Evolutionary conservation across 23 red algal species (phyloP).

Genomic region (Pyropia yezoensis): DNA sequence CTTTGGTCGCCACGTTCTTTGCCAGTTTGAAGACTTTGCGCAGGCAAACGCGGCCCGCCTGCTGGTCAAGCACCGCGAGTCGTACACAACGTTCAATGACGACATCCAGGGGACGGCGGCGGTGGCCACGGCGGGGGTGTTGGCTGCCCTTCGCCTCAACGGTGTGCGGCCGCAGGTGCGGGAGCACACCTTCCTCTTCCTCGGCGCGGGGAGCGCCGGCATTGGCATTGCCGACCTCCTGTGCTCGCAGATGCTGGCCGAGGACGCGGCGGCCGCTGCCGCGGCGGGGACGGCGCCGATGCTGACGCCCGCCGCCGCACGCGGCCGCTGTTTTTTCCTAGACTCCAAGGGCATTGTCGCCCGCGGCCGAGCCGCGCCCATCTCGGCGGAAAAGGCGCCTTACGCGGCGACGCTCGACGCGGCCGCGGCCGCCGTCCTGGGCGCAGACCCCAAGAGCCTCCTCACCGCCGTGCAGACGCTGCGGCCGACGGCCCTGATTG

Average conservation of each 20-base stretch:
- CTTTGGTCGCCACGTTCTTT: conserved; percentile 52
- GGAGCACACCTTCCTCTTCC: conserved; percentile 74
- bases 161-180: conserved; percentile 34
- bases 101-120: conserved; percentile 96
- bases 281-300: neutral
- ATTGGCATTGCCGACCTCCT: conserved; percentile 84
- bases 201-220: conserved; percentile 85
- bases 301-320: neutral
- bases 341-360: conserved; percentile 76
- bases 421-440: conserved; percentile 3
- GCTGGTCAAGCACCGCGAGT: conserved; percentile 45
- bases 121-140: conserved; percentile 72
- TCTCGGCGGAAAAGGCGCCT: conserved; percentile 43
- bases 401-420: conserved; percentile 32
- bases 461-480: conserved; percentile 44
- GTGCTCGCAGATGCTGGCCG: conserved; percentile 22
- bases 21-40: conserved; percentile 98
- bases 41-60: conserved; percentile 74
- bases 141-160: conserved; percentile 62
- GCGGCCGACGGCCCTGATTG: conserved; percentile 77
- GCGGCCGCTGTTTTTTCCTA: conserved; percentile 69
- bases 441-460: conserved; percentile 10
- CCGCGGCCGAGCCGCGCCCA: conserved; percentile 25
- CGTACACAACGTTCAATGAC: conserved; percentile 87
- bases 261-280: conserved; percentile 8